Conservation (phyloP, 192 early-diverging fungal species). For the Chytriomyces sp. region DNA sequence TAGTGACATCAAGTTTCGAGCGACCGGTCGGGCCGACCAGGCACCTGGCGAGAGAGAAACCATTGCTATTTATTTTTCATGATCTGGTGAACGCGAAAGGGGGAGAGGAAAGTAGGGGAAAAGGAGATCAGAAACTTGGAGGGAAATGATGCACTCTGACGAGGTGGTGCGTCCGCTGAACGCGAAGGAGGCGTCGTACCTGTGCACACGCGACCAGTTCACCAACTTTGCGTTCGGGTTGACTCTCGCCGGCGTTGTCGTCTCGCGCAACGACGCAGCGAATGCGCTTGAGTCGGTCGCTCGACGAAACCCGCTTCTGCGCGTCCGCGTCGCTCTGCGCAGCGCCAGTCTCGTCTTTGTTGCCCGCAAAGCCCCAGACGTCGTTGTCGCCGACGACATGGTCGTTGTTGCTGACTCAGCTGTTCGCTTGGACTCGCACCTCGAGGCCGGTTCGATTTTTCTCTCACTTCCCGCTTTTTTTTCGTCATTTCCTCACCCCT, state of each 20-base stretch:
- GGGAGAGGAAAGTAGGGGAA: too few relatives aligned
- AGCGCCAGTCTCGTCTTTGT: not conserved
- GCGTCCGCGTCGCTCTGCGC: not conserved
- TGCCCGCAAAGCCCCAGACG: not conserved
- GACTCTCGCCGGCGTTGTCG: too few relatives aligned
- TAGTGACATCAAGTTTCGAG: too few relatives aligned
- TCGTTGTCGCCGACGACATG: not conserved
- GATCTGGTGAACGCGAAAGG: too few relatives aligned
- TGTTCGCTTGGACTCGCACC: not conserved
- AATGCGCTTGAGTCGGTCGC: not conserved
- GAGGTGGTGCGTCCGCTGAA: not conserved
- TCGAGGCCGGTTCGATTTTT: constrained; percentile 1
- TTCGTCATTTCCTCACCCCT: not conserved
- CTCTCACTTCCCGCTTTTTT: not conserved
- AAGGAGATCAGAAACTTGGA: too few relatives aligned
- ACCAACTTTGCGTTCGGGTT: constrained; percentile 25
- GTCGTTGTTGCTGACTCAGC: not conserved
- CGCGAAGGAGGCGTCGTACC: constrained; percentile 20
- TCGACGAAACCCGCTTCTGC: not conserved
- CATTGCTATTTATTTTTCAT: too few relatives aligned
- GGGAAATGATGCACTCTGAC: too few relatives aligned
- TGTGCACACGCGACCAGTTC: constrained; percentile 1
- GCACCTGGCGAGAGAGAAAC: too few relatives aligned
- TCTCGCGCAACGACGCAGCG: not conserved
- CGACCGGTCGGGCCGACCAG: too few relatives aligned